Conservation (phyloP, 2,329 filamentous ascomycete genomes). For the Nigrospora osmanthi region DNA sequence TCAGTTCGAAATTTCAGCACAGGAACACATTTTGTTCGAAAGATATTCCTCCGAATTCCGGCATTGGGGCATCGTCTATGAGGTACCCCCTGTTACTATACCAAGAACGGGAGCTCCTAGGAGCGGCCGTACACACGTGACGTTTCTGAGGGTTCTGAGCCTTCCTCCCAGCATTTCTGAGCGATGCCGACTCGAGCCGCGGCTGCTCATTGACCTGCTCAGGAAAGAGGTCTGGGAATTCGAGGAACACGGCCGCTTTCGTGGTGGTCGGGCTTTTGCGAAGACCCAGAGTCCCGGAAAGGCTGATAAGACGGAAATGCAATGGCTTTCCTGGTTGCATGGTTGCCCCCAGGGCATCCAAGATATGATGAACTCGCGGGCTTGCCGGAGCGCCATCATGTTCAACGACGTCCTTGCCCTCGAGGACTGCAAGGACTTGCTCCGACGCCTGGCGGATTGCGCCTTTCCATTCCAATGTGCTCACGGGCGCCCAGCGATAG, state of each 20-base stretch:
- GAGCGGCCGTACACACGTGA: background rate
- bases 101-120: background rate
- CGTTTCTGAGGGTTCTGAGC: slow-evolving; percentile 39
- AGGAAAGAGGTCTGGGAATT: slow-evolving; percentile 66
- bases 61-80: slow-evolving; percentile 68
- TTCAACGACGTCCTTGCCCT: slow-evolving; percentile 65
- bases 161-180: slow-evolving; percentile 70
- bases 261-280: background rate
- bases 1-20: slow-evolving; percentile 53
- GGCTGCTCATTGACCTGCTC: slow-evolving; percentile 65
- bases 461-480: slow-evolving; percentile 77
- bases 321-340: slow-evolving; percentile 57
- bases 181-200: slow-evolving; percentile 65
- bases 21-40: slow-evolving; percentile 53
- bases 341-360: slow-evolving; percentile 68
- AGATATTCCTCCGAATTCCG: slow-evolving; percentile 49
- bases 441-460: slow-evolving; percentile 51
- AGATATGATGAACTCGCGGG: slow-evolving; percentile 67
- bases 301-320: slow-evolving; percentile 5
- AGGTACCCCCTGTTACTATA: slow-evolving; percentile 21
- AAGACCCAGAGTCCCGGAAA: background rate
- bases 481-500: slow-evolving; percentile 64
- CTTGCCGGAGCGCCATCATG: slow-evolving; percentile 77
- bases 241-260: slow-evolving; percentile 32
- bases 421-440: slow-evolving; percentile 49